Evolutionary conservation across 2,329 filamentous ascomycete genomes (phyloP).

Genomic region (Sphaerulina populicola): DNA sequence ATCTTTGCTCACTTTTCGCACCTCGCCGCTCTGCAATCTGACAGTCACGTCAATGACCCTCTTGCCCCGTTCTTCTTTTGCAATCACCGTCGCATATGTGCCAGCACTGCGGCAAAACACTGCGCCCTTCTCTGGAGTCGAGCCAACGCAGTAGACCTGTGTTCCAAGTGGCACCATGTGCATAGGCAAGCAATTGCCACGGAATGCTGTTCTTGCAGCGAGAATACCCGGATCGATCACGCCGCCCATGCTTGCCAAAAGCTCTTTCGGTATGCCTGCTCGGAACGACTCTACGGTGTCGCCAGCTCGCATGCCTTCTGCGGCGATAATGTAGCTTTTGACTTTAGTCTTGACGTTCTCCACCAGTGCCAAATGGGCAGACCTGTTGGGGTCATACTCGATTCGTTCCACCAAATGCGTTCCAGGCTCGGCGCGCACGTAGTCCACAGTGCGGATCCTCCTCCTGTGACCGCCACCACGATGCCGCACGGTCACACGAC

Average conservation of each 20-base stretch:
- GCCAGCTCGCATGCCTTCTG: slow-evolving; percentile 85
- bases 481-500: slow-evolving; percentile 80
- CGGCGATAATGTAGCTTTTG: slow-evolving; percentile 88
- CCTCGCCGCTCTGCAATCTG: slow-evolving; percentile 82
- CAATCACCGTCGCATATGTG: slow-evolving; percentile 78
- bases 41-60: slow-evolving; percentile 72
- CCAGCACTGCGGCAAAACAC: slow-evolving; percentile 94
- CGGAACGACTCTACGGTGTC: slow-evolving; percentile 90
- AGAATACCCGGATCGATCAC: slow-evolving; percentile 89
- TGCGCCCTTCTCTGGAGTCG: slow-evolving; percentile 59
- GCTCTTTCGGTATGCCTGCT: slow-evolving; percentile 73
- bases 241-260: slow-evolving; percentile 88
- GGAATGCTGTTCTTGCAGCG: slow-evolving; percentile 85
- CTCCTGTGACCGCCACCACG: slow-evolving; percentile 86
- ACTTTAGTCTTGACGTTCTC: slow-evolving; percentile 63
- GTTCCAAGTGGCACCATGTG: slow-evolving; percentile 96
- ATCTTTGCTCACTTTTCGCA: slow-evolving; percentile 79
- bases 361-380: slow-evolving; percentile 82
- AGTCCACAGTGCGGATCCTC: slow-evolving; percentile 87
- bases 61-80: slow-evolving; percentile 72
- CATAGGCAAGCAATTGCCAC: slow-evolving; percentile 89
- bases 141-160: slow-evolving; percentile 81
- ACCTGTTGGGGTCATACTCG: slow-evolving; percentile 90
- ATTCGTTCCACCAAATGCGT: slow-evolving; percentile 86
- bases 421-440: slow-evolving; percentile 67